phyloP scores from a whole-genome alignment of 2,329 filamentous ascomycete species.

The Colletotrichum cuscutae region DNA sequence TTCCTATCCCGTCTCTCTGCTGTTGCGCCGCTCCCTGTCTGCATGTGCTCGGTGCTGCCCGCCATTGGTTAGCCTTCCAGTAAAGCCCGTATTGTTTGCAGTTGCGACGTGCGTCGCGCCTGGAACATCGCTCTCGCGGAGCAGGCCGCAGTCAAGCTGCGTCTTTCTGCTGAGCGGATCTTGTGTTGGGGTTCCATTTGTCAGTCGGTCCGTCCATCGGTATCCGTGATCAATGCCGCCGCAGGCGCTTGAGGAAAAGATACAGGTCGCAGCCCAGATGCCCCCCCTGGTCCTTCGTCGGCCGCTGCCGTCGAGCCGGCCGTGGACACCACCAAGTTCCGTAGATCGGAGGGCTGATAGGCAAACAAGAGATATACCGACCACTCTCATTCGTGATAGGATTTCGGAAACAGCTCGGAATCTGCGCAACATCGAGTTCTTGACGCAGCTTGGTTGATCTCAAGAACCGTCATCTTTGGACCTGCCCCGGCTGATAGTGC shows the following conservation, averaged over 20 bases:
- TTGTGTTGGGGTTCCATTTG: not conserved
- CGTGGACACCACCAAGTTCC: conserved; percentile 20
- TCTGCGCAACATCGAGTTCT: conserved; percentile 7
- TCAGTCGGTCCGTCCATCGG: not conserved
- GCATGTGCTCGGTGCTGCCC: conserved; percentile 25
- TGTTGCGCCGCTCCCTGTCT: not conserved
- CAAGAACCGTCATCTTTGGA: not conserved
- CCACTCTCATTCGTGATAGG: not conserved
- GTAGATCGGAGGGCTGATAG: conserved; percentile 26
- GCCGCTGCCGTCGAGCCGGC: conserved; percentile 18
- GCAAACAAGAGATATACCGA: conserved; percentile 1
- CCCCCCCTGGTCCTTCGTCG: conserved; percentile 17
- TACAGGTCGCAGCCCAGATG: not conserved
- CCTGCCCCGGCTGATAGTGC: not conserved
- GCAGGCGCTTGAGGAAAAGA: conserved; percentile 31
- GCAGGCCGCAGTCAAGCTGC: conserved; percentile 2
- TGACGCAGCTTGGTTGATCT: conserved; percentile 12
- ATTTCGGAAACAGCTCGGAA: conserved; percentile 7
- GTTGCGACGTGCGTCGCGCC: conserved; percentile 8
- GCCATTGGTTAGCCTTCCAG: conserved; percentile 23
- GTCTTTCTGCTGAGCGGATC: not conserved
- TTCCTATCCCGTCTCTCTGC: not conserved
- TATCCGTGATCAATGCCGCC: conserved; percentile 21
- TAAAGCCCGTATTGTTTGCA: conserved; percentile 12
- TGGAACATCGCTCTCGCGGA: conserved; percentile 12